These are phyloP conservation scores for Zygnema circumcarinatum DNA, from an alignment of 139 green algal genomes.

Conservation along the genomic window DNA sequence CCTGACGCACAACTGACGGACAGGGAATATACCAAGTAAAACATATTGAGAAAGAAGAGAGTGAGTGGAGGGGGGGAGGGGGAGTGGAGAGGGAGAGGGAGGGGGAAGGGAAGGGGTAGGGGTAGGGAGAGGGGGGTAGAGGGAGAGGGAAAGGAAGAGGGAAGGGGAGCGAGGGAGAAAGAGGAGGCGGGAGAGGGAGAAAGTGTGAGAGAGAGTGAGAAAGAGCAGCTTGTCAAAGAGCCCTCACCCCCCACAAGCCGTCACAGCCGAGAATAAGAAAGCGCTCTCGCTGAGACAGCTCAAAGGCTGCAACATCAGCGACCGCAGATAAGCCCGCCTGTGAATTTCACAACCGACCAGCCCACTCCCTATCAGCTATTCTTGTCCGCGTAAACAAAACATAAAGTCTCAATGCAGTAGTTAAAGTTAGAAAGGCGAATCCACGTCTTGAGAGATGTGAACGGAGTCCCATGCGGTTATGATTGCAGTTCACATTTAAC, in stretches of 20 bases:
- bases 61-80: slow-evolving; percentile 17
- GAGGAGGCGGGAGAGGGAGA: background rate
- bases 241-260: slow-evolving; percentile 45
- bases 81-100: slow-evolving; percentile 16
- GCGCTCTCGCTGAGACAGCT: slow-evolving; percentile 24
- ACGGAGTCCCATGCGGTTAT: too few species aligned
- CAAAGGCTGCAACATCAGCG: slow-evolving; percentile 42
- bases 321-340: slow-evolving; percentile 36
- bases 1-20: too few species aligned
- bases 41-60: slow-evolving; percentile 7
- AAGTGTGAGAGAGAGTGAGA: slow-evolving; percentile 3
- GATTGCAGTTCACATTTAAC: too few species aligned
- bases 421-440: background rate
- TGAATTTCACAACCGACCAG: background rate
- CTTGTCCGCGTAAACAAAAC: background rate
- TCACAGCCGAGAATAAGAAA: slow-evolving; percentile 54
- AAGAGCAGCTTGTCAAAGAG: background rate
- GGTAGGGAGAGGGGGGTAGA: background rate
- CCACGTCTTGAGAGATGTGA: too few species aligned
- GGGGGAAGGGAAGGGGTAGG: background rate
- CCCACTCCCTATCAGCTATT: background rate
- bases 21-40: too few species aligned
- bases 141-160: background rate
- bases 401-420: background rate
- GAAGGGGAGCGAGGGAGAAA: slow-evolving; percentile 9